phyloP scores from a whole-genome alignment of 2,329 filamentous ascomycete species.

The Cadophora sp. region DNA sequence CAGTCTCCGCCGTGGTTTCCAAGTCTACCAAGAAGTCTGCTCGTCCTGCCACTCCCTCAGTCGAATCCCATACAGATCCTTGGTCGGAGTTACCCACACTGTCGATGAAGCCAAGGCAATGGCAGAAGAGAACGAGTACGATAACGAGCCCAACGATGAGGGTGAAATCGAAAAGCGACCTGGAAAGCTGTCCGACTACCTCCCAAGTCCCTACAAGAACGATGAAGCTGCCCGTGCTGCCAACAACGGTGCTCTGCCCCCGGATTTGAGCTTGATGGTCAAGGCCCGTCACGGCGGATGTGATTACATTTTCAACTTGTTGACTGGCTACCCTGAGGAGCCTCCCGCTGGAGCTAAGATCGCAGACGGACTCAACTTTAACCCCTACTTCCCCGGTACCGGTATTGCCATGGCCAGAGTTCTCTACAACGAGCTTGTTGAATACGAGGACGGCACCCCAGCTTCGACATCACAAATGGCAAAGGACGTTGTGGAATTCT shows the following conservation, averaged over 20 bases:
- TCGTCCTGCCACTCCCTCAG: constrained; percentile 95
- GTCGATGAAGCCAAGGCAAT: constrained; percentile 97
- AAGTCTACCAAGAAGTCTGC: constrained; percentile 99
- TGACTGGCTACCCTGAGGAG: constrained; percentile 98
- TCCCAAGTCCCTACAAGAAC: constrained; percentile 96
- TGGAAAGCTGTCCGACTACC: constrained; percentile 98
- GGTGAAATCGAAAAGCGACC: constrained; percentile 98
- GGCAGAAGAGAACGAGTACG: constrained; percentile 98
- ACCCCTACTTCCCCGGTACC: constrained; percentile 99
- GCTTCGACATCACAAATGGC: constrained; percentile 98
- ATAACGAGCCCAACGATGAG: constrained; percentile 96
- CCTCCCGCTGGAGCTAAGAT: constrained; percentile 87
- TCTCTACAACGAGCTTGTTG: constrained; percentile 94
- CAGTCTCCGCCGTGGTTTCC: constrained; percentile 97
- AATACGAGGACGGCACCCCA: constrained; percentile 96
- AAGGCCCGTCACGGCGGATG: constrained; percentile 98
- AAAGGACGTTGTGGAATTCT: constrained; percentile 98
- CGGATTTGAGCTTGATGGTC: constrained; percentile 96
- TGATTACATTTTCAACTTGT: constrained; percentile 96
- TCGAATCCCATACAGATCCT: constrained; percentile 89
- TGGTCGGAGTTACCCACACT: constrained; percentile 92
- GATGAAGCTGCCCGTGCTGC: constrained; percentile 97
- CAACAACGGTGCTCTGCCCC: constrained; percentile 97
- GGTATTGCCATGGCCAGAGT: constrained; percentile 99
- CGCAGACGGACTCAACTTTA: constrained; percentile 95